Evolutionary conservation across 805 yeast genomes (phyloP).

Genomic region (Barnettozyma pratensis): DNA sequence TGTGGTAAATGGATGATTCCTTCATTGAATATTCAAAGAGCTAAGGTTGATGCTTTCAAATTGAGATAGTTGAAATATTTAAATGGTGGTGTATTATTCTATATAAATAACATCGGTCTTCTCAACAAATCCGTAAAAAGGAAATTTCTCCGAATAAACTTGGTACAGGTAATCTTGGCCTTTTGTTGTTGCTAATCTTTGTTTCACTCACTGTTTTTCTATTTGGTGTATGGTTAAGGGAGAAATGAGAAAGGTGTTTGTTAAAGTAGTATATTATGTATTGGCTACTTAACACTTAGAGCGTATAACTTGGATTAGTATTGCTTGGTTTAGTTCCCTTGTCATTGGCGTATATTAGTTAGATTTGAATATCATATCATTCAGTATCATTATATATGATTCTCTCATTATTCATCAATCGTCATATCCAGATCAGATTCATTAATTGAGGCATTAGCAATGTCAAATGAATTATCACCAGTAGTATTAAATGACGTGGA

Average conservation of each 20-base stretch:
- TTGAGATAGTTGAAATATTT: constrained; percentile 6
- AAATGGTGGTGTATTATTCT: no score
- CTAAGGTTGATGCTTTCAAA: constrained; percentile 64
- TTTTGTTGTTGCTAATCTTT: no score
- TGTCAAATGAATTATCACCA: constrained; percentile 11
- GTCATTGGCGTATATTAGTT: not conserved
- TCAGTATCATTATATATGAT: not conserved
- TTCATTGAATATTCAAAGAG: constrained; percentile 73
- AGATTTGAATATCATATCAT: not conserved
- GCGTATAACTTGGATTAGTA: no score
- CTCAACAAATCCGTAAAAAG: no score
- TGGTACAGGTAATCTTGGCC: no score
- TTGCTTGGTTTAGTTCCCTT: not conserved
- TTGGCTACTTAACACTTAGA: no score
- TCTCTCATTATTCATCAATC: constrained; percentile 28
- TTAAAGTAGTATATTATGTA: no score
- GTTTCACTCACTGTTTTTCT: no score
- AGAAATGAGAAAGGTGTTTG: no score
- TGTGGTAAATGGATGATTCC: constrained; percentile 97
- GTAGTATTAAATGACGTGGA: constrained; percentile 5
- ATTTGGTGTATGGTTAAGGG: no score
- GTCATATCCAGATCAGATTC: constrained; percentile 40
- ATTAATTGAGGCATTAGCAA: constrained; percentile 26
- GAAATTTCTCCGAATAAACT: no score
- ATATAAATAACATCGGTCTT: no score